Percentiles rank a stretch among this genome's conserved stretches.
Evolutionary conservation across 495 filamentous ascomycete species (phyloP).

Genomic region (Cercophora sp.): DNA sequence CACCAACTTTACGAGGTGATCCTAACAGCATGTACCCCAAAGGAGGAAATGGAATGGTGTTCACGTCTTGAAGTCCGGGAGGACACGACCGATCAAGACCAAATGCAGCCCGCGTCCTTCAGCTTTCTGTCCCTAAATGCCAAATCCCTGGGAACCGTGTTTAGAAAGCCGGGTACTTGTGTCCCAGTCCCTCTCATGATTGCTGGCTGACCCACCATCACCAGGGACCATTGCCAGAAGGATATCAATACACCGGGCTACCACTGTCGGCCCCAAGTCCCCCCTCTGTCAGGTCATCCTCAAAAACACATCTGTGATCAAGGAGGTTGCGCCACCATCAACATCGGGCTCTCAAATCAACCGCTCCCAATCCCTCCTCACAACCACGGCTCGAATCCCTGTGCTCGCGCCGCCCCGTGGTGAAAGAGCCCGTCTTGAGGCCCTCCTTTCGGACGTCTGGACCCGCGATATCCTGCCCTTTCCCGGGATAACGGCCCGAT

Average conservation of each 20-base stretch:
- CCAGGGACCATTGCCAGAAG: slow-evolving; percentile 65
- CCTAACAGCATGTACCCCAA: slow-evolving; percentile 79
- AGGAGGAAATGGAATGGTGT: slow-evolving; percentile 78
- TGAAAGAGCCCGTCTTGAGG: slow-evolving; percentile 76
- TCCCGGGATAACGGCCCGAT: slow-evolving; percentile 71
- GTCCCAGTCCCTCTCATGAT: too few species aligned
- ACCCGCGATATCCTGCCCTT: slow-evolving; percentile 77
- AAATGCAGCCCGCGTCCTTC: slow-evolving; percentile 44
- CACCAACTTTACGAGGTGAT: slow-evolving; percentile 79
- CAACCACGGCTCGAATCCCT: slow-evolving; percentile 56
- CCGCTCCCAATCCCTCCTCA: slow-evolving; percentile 67
- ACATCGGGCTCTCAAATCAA: slow-evolving; percentile 50
- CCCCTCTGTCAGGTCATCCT: slow-evolving; percentile 74
- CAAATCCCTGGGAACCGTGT: slow-evolving; percentile 67
- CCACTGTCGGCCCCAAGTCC: slow-evolving; percentile 60
- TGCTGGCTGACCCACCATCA: slow-evolving; percentile 10
- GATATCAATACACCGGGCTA: slow-evolving; percentile 75
- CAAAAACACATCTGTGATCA: slow-evolving; percentile 76
- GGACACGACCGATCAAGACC: slow-evolving; percentile 35
- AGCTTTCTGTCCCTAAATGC: slow-evolving; percentile 64
- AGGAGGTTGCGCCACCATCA: slow-evolving; percentile 40
- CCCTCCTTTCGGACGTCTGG: slow-evolving; percentile 73
- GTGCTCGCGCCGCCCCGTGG: slow-evolving; percentile 63
- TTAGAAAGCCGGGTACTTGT: slow-evolving; percentile 57
- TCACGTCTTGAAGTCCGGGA: slow-evolving; percentile 42